A percentile compares a stretch with the other conserved stretches of the same genome.
phyloP scores from a whole-genome alignment of 495 filamentous ascomycete species.

The Pseudoneurospora amorphoporcata region DNA sequence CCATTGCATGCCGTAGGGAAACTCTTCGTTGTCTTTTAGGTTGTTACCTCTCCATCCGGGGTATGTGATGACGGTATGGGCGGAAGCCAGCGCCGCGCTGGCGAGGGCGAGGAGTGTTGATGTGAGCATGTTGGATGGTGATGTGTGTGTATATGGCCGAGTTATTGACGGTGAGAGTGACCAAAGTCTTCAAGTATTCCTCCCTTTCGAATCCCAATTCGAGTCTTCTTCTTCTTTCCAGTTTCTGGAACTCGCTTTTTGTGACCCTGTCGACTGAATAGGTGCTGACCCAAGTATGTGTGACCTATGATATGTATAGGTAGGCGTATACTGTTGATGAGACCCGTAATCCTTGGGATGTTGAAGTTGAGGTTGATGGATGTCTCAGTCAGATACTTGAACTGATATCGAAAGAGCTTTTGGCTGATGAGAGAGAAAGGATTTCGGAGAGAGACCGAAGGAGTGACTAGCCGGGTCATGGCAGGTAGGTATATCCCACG shows the following conservation, averaged over 20 bases:
- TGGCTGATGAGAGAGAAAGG: not conserved
- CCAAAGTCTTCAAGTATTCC: not conserved
- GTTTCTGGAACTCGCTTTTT: not conserved
- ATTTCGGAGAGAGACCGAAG: not conserved
- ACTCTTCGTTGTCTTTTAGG: constrained; percentile 66
- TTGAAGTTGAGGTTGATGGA: not conserved
- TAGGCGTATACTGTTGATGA: not conserved
- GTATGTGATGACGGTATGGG: constrained; percentile 87
- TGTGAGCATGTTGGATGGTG: constrained; percentile 37
- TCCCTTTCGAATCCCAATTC: not conserved
- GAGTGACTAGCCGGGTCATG: not conserved
- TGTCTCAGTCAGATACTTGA: not conserved
- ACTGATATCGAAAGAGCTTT: not conserved
- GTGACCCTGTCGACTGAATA: not conserved
- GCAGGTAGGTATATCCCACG: not conserved
- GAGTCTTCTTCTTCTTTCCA: not conserved
- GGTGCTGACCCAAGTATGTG: not conserved
- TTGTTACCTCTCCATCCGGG: constrained; percentile 94
- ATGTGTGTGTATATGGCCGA: not conserved
- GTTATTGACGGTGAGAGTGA: not conserved
- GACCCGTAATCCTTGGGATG: not conserved
- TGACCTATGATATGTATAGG: not conserved
- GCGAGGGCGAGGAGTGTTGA: constrained; percentile 41
- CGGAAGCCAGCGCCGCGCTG: constrained; percentile 46
- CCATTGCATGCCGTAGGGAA: constrained; percentile 95